Conservation (phyloP, 805 yeast species). For the Wickerhamomyces rabaulensis region DNA sequence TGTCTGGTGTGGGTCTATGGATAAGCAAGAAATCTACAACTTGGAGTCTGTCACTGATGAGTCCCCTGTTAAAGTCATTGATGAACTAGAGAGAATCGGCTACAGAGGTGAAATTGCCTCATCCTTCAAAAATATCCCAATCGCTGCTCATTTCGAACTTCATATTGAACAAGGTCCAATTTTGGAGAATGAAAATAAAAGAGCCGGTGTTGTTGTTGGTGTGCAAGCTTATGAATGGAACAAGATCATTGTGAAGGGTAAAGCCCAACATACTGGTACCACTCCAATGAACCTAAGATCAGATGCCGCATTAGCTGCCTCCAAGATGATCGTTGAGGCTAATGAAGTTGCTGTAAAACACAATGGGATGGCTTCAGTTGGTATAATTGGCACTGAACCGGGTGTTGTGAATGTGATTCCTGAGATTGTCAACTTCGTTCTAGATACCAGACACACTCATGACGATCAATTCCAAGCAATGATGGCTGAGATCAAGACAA, state of each 20-base stretch:
- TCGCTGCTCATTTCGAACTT: constrained; percentile 67
- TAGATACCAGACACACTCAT: constrained; percentile 54
- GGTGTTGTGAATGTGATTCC: constrained; percentile 67
- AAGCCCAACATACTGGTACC: constrained; percentile 70
- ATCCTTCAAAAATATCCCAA: constrained; percentile 43
- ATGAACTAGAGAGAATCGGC: constrained; percentile 57
- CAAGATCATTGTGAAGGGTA: constrained; percentile 50
- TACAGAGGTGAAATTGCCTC: constrained; percentile 51
- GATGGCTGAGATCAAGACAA: constrained; percentile 32
- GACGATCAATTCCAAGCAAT: constrained; percentile 38
- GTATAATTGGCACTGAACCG: constrained; percentile 52
- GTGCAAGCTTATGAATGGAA: constrained; percentile 67
- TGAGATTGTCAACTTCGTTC: constrained; percentile 49
- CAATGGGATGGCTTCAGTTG: constrained; percentile 54
- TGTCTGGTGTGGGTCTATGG: constrained; percentile 55
- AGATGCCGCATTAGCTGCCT: constrained; percentile 56
- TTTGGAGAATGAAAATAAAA: constrained; percentile 48
- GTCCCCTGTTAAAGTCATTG: constrained; percentile 41
- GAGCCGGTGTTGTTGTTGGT: constrained; percentile 61
- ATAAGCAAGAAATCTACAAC: constrained; percentile 43
- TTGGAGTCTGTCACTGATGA: constrained; percentile 51
- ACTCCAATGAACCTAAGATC: constrained; percentile 58
- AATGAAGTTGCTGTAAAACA: constrained; percentile 48
- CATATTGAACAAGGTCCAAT: constrained; percentile 79
- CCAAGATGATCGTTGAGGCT: constrained; percentile 51